Percentiles rank a stretch among this genome's conserved stretches.
These are phyloP conservation scores for Lactarius pseudohatsudake DNA, from an alignment of 768 basidiomycete species.

Conservation along the genomic window DNA sequence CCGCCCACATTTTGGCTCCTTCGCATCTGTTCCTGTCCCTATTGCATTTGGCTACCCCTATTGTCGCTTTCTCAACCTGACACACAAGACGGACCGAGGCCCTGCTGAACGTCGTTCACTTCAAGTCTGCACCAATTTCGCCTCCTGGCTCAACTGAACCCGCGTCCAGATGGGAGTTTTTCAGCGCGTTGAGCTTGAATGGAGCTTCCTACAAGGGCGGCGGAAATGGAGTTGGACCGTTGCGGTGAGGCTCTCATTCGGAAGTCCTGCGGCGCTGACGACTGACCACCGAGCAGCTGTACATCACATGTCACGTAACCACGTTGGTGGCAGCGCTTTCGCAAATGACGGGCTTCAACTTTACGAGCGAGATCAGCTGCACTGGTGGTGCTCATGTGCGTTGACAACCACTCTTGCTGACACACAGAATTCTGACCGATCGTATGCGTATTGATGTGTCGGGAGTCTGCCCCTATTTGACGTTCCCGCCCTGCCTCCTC, in stretches of 20 bases:
- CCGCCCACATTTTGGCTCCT: too few relatives aligned
- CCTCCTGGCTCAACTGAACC: not conserved
- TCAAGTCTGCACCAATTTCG: not conserved
- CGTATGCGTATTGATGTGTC: too few relatives aligned
- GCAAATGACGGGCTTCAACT: slow-evolving; percentile 19
- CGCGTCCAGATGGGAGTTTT: slow-evolving; percentile 19
- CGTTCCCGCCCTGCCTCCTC: too few relatives aligned
- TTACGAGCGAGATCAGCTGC: slow-evolving; percentile 16
- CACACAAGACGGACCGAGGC: not conserved
- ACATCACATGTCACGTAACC: slow-evolving; percentile 14
- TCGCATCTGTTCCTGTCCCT: too few relatives aligned
- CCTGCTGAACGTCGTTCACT: slow-evolving; percentile 16
- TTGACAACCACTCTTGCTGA: not conserved
- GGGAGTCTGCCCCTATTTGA: too few relatives aligned
- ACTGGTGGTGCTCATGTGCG: not conserved
- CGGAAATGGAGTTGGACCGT: slow-evolving; percentile 13
- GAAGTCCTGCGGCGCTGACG: not conserved
- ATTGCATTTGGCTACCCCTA: too few relatives aligned
- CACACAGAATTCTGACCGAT: too few relatives aligned
- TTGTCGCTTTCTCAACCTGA: too few relatives aligned
- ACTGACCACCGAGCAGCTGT: slow-evolving; percentile 1
- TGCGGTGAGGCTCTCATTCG: not conserved
- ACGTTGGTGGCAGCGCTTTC: slow-evolving; percentile 16
- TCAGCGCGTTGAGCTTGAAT: slow-evolving; percentile 19
- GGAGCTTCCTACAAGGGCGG: slow-evolving; percentile 18